Evolutionary conservation across 148 eudicot genomes (phyloP), one percentile per base, ranked within the genome.

Genomic region (Spergularia marina): DNA sequence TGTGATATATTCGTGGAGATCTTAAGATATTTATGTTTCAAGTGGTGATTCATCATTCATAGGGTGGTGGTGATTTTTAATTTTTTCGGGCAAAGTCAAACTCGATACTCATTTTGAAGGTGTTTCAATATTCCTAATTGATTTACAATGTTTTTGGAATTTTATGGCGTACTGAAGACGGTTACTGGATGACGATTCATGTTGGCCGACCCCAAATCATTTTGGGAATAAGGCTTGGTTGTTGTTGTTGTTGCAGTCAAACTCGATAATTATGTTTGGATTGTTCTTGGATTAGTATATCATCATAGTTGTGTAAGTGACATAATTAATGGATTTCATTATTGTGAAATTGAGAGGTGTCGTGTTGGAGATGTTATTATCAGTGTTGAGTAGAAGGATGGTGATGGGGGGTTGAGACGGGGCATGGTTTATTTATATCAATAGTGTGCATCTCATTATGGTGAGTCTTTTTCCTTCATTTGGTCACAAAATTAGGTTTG

Each of bases 361-460:
- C 71, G 30, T 70, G 65, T 75, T 53, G 55, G 54, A 61, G 77
- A 62, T 60, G 69, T 68, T 49, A 40, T 53, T 6, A 53, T 23
- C 34, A 23, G 12, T 39, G 53, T 52, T 34, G 69, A 18, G 49
- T 13, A 39, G 15, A 44, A 53, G 23, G 49, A 49, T 68, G 53
- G 79, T 59, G 56, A 25, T 68, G 73, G 73, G 23, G 64, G 78
- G 56, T 76, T 66, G 61, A 73, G 59, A 57, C 68, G 79, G 4
- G 23, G 56, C 17, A 20, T 51, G 63, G 21, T 60, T 30, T 30
- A 30, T 30, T 30, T 30, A 30, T 30, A 30, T 30, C 36, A 30
- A 30, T 30, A 30, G 36, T 30, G 36, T 30, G 36, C 36, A 30
- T 30, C 36, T 30, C 36, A 30, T 30, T 30, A 30, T 30, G 70